Percentiles rank a stretch among this genome's conserved stretches.
phyloP scores from a whole-genome alignment of 2,329 filamentous ascomycete species.

The Pseudocercospora fuligena region DNA sequence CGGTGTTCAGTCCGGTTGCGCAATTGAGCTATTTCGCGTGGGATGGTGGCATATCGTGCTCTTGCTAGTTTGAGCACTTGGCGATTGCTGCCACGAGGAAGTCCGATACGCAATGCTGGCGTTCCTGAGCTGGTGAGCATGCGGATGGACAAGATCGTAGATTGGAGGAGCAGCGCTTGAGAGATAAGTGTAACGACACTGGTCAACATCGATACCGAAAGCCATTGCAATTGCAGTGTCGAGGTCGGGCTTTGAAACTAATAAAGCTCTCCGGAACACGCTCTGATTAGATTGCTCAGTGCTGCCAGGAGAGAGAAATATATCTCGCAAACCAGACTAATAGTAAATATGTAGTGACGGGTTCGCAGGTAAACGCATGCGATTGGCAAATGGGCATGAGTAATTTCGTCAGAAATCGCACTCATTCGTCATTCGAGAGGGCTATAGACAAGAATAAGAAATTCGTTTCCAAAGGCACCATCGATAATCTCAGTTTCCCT shows the following conservation, averaged over 20 bases:
- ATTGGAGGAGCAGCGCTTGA: neutral
- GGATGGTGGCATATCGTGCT: neutral
- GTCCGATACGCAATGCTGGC: neutral
- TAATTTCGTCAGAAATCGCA: neutral
- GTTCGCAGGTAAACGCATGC: no score
- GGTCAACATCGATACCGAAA: neutral
- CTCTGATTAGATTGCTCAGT: neutral
- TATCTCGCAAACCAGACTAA: no score
- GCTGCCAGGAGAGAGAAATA: neutral
- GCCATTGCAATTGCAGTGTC: neutral
- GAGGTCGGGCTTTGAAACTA: neutral
- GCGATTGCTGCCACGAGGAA: neutral
- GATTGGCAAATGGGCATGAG: neutral
- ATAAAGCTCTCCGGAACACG: neutral
- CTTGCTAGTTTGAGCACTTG: neutral
- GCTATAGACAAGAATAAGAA: neutral
- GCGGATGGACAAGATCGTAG: neutral
- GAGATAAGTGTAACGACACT: neutral
- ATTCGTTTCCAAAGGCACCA: neutral
- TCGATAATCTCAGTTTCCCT: neutral
- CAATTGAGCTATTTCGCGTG: neutral
- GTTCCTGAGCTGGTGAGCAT: neutral
- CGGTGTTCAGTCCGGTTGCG: conserved; percentile 1
- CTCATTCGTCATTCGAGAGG: neutral
- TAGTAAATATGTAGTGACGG: no score